Evolutionary conservation across 257 asterid genomes (phyloP), one percentile per base, ranked within the genome.

Genomic region (Linaria vulgaris): DNA sequence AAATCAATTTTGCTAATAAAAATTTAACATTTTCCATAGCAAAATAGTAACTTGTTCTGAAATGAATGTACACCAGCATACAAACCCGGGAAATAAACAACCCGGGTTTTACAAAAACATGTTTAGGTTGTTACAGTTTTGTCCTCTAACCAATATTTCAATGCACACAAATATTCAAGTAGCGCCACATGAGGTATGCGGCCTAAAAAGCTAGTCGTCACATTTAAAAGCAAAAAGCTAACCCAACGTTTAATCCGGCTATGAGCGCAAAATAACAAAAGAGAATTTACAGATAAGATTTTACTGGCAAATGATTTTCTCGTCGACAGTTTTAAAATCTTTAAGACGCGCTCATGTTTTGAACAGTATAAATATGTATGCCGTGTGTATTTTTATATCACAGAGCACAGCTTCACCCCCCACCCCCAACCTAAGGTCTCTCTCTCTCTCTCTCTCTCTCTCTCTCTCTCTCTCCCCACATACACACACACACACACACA

Each of bases 91-190:
- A 45, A 66, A 54, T 53, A 54, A 54, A n/a, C n/a, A n/a, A n/a
- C n/a, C 9, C 63, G n/a, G 23, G 21, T 55, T 39, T 54, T 12
- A 11, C 16, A 7, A 57, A 49, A 68, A 63, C 78, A 73, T 44
- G 71, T 49, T 50, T 69, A 7, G 51, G 44, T 24, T 56, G 77
- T 44, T 37, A 23, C 6, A 57, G 61, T 47, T 34, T 34, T 34
- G 41, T 34, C 41, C 41, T 34, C 1, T 27, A 27, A 7, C 41
- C 9, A 3, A 7, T 3, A 3, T 3, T 55, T 55, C 20, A 12
- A 64, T 68, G 71, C 9, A 45, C 57, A 59, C 65, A 59, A 53
- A 47, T 20, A 52, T 58, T 64, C 78, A 70, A 69, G 56, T 50
- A 20, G 48, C 19, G 25, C 59, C 41, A 69, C 79, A 68, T 70